These are phyloP conservation scores for Penicillium sp. DNA, from an alignment of 2,329 filamentous ascomycete species.

Conservation along the genomic window DNA sequence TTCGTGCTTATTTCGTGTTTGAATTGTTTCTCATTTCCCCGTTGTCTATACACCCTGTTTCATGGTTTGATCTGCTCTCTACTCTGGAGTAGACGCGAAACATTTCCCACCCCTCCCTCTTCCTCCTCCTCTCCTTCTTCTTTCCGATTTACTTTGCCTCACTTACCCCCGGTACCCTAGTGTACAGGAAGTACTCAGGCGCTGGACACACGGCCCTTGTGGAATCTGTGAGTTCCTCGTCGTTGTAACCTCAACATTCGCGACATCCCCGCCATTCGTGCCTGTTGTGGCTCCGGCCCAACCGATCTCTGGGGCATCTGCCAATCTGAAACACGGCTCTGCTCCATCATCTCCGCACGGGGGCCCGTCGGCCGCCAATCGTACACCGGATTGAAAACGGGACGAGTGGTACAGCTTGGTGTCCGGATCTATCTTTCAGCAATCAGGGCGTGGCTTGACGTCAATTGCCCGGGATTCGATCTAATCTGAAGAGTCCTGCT, in stretches of 20 bases:
- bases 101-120: no score
- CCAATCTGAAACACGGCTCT: conserved; percentile 25
- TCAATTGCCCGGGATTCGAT: conserved; percentile 21
- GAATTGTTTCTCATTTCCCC: neutral
- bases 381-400: conserved; percentile 18
- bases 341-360: conserved; percentile 22
- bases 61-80: neutral
- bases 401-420: conserved; percentile 18
- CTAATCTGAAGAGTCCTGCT: conserved; percentile 13
- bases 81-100: neutral
- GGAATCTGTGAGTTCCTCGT: neutral
- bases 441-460: conserved; percentile 24
- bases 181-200: neutral
- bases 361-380: conserved; percentile 22
- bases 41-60: neutral
- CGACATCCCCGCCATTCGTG: neutral
- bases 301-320: conserved; percentile 14
- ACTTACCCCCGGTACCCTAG: neutral
- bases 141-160: no score
- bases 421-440: conserved; percentile 22
- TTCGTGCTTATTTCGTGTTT: conserved; percentile 4
- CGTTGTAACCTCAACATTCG: neutral
- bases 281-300: conserved; percentile 19
- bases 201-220: neutral
- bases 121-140: no score